A percentile compares a stretch with the other conserved stretches of the same genome.
Evolutionary conservation across 768 basidiomycete genomes (phyloP).

Genomic region (Fibroporia radiculosa): DNA sequence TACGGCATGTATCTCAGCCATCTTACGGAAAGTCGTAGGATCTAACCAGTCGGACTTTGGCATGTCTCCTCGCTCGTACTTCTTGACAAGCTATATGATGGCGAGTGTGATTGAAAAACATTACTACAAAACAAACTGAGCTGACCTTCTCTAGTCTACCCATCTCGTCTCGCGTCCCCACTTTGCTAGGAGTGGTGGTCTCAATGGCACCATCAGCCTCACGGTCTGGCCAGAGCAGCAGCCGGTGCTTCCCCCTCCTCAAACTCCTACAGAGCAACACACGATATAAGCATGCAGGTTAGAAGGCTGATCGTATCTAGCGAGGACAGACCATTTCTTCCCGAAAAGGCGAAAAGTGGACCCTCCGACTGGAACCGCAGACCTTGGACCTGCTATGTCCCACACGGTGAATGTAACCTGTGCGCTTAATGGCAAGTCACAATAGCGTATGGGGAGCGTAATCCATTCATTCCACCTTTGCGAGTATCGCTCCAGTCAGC

Average conservation of each 20-base stretch:
- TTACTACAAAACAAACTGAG: background rate
- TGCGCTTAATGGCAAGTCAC: constrained; percentile 83
- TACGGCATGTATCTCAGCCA: constrained; percentile 92
- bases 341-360: constrained; percentile 88
- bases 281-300: background rate
- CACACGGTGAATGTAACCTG: constrained; percentile 93
- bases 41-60: constrained; percentile 96
- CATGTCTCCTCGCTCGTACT: constrained; percentile 91
- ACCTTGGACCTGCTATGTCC: constrained; percentile 84
- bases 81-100: constrained; percentile 69
- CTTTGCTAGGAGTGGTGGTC: constrained; percentile 81
- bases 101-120: background rate
- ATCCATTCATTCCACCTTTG: constrained; percentile 94
- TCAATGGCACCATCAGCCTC: constrained; percentile 85
- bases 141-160: constrained; percentile 85
- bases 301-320: background rate
- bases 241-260: constrained; percentile 83
- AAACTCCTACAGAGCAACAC: constrained; percentile 54
- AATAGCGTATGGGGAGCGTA: constrained; percentile 84
- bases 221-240: constrained; percentile 73
- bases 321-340: constrained; percentile 69
- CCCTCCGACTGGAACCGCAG: constrained; percentile 81
- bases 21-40: constrained; percentile 85
- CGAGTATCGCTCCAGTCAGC: constrained; percentile 1
- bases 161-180: constrained; percentile 82